Base-by-base conservation (phyloP, 345 rosid species). In the Hibiscus mutabilis region DNA sequence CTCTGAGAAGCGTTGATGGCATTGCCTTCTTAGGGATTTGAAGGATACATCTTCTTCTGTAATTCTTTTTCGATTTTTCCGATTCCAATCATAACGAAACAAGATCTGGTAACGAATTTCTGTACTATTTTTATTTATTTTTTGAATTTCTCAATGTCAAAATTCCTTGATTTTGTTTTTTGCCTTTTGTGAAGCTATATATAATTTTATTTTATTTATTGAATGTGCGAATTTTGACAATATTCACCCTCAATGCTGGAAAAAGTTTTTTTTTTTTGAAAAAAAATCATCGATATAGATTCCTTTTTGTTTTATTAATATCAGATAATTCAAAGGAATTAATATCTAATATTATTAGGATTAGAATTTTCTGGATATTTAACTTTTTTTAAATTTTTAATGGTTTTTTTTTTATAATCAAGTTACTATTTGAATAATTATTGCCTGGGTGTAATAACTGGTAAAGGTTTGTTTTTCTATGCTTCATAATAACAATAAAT, bases 1-100 rank as follows among this genome's bases (percentile, higher is more conserved):
- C 22, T 56, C 71, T 67, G 9, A 8, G 59, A 49, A n/a, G 70
- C 1, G 22, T 49, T 49, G 16, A 67, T 67, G 71, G 25, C 44
- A 9, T 67, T 49, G n/a, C 44, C 59, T 66, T 27, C 70, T 67
- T 67, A 67, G 42, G 59, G 42, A 9, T 67, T 67, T 29, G 42
- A 51, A 49, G 0, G 59, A 27, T 27, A 27, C 59, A 49, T 25
- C 4, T 47, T 47, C 15, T 25, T 66, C 35, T 49, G 59, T 21
- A 49, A 16, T 15, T 49, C 27, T 49, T 49, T 8, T 3, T 67
- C 59, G 24, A 19, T 10, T 67, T 16, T 67, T n/a, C 22, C 58
- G 59, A 16, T 67, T 18, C 21, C 57, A 24, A 46, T 24, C 56
- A 13, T 16, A 8, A 15, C 15, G 35, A 27, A 44, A 60, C 19